These are phyloP conservation scores for Oryza brachyantha DNA, from an alignment of 176 grass and related monocot species.

Conservation along the genomic window DNA sequence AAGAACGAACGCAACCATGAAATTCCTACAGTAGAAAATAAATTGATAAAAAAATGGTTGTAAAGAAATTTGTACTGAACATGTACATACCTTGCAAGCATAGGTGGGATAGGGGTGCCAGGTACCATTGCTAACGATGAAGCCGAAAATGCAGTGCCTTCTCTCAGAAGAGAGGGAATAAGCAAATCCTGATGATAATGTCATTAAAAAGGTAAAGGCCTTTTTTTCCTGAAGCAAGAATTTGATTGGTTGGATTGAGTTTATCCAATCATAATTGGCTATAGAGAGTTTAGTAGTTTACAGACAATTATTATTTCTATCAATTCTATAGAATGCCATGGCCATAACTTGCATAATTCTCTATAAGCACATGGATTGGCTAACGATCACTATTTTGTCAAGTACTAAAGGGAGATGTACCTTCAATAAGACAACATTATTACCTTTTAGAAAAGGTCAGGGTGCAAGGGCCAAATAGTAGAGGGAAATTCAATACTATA, in stretches of 20 bases:
- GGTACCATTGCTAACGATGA: conserved; percentile 67
- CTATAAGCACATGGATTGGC: conserved; percentile 14
- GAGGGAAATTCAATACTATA: neutral
- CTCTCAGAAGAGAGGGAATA: conserved; percentile 75
- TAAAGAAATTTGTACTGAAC: conserved; percentile 1
- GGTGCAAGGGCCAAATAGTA: neutral
- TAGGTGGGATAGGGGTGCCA: conserved; percentile 90
- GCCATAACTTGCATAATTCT: neutral
- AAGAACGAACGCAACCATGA: conserved; percentile 21
- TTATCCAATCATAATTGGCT: conserved; percentile 23
- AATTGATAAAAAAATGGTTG: neutral
- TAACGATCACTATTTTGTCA: neutral
- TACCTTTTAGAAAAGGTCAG: neutral
- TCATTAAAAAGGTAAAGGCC: neutral
- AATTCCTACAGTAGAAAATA: conserved; percentile 27
- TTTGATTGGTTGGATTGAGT: conserved; percentile 6
- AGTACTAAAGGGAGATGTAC: neutral
- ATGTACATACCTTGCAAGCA: conserved; percentile 80
- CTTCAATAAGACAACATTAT: neutral
- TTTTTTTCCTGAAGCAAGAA: conserved; percentile 32
- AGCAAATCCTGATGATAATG: conserved; percentile 73
- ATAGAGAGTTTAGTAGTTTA: neutral
- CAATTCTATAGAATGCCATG: neutral
- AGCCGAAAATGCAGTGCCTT: conserved; percentile 71
- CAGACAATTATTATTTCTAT: neutral